Evolutionary conservation across 176 grass and related monocot genomes (phyloP).

Genomic region (Oryza punctata): DNA sequence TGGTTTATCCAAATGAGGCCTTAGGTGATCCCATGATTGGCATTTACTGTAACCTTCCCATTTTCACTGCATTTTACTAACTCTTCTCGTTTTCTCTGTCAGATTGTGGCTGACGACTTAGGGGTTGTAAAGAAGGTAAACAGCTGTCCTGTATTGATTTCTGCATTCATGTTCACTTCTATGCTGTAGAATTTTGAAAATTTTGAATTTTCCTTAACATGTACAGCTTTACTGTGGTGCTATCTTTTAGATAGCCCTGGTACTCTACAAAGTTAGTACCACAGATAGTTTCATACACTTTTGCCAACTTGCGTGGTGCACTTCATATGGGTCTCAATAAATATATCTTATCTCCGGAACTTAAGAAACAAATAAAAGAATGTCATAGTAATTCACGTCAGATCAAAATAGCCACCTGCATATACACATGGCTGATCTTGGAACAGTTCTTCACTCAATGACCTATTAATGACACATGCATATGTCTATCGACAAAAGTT

Average conservation of each 20-base stretch:
- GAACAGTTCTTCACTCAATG: no score
- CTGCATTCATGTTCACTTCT: constrained; percentile 9
- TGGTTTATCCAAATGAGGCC: neutral
- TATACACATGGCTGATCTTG: no score
- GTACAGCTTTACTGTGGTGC: neutral
- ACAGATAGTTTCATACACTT: neutral
- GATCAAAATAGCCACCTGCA: no score
- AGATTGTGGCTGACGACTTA: constrained; percentile 89
- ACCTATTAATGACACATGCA: no score
- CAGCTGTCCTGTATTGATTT: neutral
- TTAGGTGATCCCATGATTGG: constrained; percentile 24
- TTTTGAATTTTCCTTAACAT: neutral
- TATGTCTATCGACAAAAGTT: no score
- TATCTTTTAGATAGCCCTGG: neutral
- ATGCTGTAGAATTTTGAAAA: neutral
- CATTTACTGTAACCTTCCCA: neutral
- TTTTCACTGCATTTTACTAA: neutral
- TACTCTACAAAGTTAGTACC: neutral
- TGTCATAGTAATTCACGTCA: no score
- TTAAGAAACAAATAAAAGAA: no score
- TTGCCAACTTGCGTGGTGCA: neutral
- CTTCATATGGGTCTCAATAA: neutral
- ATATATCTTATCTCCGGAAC: neutral
- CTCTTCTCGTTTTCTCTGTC: constrained; percentile 25
- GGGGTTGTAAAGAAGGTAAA: constrained; percentile 90